These are phyloP conservation scores for Magnolia officinalis DNA, from an alignment of 164 flowering plant genomes.

Conservation along the genomic window DNA sequence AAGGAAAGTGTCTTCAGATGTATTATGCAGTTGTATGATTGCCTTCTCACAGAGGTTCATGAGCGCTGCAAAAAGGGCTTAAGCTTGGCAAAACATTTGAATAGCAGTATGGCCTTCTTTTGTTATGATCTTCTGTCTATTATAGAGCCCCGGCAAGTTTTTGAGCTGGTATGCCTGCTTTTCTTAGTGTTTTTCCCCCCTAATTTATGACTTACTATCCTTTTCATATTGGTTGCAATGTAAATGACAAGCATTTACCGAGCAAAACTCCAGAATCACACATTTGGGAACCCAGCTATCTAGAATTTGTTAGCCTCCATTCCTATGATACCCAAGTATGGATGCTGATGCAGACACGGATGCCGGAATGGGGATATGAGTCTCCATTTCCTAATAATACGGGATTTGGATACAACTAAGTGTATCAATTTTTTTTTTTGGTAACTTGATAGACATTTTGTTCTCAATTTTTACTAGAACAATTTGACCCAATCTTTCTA, in stretches of 20 bases:
- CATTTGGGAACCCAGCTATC: not conserved
- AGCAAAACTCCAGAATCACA: not conserved
- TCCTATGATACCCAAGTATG: not conserved
- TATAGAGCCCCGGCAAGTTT: slow-evolving; percentile 97
- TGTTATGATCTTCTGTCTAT: slow-evolving; percentile 93
- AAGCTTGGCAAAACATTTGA: slow-evolving; percentile 90
- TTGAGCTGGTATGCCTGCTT: slow-evolving; percentile 73
- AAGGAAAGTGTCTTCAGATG: slow-evolving; percentile 98
- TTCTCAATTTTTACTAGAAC: too few relatives aligned
- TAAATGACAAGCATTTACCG: not conserved
- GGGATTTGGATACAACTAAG: not conserved
- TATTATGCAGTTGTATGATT: slow-evolving; percentile 91
- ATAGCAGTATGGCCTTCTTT: slow-evolving; percentile 96
- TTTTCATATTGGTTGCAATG: not conserved
- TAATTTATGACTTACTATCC: not conserved
- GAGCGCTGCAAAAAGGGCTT: slow-evolving; percentile 98
- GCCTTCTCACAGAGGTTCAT: slow-evolving; percentile 96
- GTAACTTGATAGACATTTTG: not conserved
- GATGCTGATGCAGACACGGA: not conserved
- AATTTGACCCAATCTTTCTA: too few relatives aligned
- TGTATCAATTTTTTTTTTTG: not conserved
- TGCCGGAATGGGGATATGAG: too few relatives aligned
- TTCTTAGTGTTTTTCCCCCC: not conserved
- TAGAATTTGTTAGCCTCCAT: not conserved
- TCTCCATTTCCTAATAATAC: not conserved